phyloP scores from a whole-genome alignment of 495 filamentous ascomycete genomes.

The Clohesyomyces aquaticus region DNA sequence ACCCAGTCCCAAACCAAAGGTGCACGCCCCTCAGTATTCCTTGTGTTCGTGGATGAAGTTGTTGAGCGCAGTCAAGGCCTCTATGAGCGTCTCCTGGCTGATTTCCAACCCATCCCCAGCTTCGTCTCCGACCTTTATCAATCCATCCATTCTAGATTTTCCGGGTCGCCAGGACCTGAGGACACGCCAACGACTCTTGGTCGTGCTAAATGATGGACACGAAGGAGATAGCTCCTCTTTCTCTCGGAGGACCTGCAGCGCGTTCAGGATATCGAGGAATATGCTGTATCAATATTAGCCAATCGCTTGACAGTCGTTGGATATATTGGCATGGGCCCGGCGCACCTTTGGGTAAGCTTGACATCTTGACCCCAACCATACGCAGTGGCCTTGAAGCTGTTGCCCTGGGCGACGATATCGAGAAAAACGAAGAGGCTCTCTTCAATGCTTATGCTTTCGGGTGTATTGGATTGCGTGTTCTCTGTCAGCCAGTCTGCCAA shows the following conservation, averaged over 20 bases:
- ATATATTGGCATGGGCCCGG: too few species aligned
- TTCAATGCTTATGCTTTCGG: conserved; percentile 29
- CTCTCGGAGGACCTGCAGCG: conserved; percentile 27
- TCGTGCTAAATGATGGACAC: conserved; percentile 28
- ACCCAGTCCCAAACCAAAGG: background rate
- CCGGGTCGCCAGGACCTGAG: conserved; percentile 19
- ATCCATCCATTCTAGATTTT: conserved; percentile 28
- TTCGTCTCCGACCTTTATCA: conserved; percentile 31
- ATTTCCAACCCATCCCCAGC: conserved; percentile 30
- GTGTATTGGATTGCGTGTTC: conserved; percentile 14
- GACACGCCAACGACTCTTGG: conserved; percentile 31
- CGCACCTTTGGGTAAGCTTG: conserved; percentile 30
- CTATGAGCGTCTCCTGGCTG: conserved; percentile 24
- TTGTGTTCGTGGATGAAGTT: conserved; percentile 39
- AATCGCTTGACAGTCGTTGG: background rate
- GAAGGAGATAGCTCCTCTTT: conserved; percentile 31
- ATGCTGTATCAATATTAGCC: conserved; percentile 26
- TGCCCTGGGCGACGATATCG: conserved; percentile 36
- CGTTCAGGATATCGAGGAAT: conserved; percentile 33
- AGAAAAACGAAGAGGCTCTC: conserved; percentile 39
- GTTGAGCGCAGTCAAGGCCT: conserved; percentile 37
- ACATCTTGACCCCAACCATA: conserved; percentile 34
- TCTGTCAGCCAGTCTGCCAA: conserved; percentile 36
- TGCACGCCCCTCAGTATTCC: conserved; percentile 9
- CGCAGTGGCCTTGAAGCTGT: conserved; percentile 28